Conservation (phyloP, 768 basidiomycete species). For the Leccinum uliginosum region DNA sequence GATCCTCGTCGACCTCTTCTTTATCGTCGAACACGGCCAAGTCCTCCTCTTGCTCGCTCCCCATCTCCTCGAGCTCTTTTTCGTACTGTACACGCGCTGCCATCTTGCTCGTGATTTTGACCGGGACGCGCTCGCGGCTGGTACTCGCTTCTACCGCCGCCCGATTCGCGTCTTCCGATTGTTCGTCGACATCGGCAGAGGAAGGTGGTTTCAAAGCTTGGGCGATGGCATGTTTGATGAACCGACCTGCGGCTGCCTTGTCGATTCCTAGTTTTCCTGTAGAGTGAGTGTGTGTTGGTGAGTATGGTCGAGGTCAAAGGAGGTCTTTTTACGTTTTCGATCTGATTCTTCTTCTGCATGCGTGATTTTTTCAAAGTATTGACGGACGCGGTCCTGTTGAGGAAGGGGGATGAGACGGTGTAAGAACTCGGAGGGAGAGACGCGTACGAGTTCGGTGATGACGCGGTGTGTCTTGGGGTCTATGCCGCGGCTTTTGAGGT, state of each 20-base stretch:
- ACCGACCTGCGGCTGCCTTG: conserved; percentile 74
- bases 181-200: conserved; percentile 31
- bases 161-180: conserved; percentile 6
- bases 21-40: conserved; percentile 35
- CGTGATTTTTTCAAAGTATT: conserved; percentile 82
- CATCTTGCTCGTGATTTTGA: conserved; percentile 71
- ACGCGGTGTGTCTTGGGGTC: conserved; percentile 79
- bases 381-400: conserved; percentile 62
- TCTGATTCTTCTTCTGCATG: conserved; percentile 61
- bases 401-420: too few species aligned
- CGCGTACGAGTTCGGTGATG: conserved; percentile 47
- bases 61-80: conserved; percentile 44
- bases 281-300: too few species aligned
- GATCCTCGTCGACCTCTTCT: conserved; percentile 4
- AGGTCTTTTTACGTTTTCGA: conserved; percentile 33
- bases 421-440: neutral
- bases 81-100: conserved; percentile 62
- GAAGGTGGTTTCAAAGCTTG: conserved; percentile 42
- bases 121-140: conserved; percentile 35
- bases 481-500: conserved; percentile 73
- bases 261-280: conserved; percentile 52
- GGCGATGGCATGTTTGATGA: conserved; percentile 80
- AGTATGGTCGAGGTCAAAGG: too few species aligned
- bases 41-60: conserved; percentile 39
- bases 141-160: too few species aligned